These are phyloP conservation scores for Coemansia sp. DNA, from an alignment of 192 early-diverging fungal genomes.

Conservation along the genomic window DNA sequence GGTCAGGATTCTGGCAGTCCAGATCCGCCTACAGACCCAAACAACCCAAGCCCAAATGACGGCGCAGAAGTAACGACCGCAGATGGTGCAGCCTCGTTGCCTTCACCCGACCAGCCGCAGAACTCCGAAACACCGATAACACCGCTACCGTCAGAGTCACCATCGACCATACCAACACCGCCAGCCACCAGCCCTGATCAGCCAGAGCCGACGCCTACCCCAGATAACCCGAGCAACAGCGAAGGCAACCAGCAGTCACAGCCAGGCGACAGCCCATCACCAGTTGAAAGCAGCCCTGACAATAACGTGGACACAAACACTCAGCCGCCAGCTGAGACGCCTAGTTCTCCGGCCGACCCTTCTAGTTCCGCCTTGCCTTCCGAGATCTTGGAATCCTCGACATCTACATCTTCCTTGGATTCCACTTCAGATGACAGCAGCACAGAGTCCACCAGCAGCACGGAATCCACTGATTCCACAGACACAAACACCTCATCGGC, in stretches of 20 bases:
- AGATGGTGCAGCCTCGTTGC: neutral
- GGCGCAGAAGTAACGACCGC: neutral
- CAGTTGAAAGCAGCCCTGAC: neutral
- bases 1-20: neutral
- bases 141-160: slow-evolving; percentile 2
- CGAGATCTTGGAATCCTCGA: no score
- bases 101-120: neutral
- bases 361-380: neutral
- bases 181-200: neutral
- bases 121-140: neutral
- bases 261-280: neutral
- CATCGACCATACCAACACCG: neutral
- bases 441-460: slow-evolving; percentile 6
- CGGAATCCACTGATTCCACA: slow-evolving; percentile 9
- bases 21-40: neutral
- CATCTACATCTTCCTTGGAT: neutral
- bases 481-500: neutral
- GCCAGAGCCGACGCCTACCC: neutral
- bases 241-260: neutral
- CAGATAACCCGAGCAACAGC: neutral
- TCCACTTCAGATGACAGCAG: slow-evolving; percentile 6
- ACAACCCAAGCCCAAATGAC: neutral
- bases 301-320: neutral
- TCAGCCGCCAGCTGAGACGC: neutral
- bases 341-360: neutral